These are phyloP conservation scores for Nannochloropsis granulata DNA, from an alignment of 108 stramenopile species.

Conservation along the genomic window DNA sequence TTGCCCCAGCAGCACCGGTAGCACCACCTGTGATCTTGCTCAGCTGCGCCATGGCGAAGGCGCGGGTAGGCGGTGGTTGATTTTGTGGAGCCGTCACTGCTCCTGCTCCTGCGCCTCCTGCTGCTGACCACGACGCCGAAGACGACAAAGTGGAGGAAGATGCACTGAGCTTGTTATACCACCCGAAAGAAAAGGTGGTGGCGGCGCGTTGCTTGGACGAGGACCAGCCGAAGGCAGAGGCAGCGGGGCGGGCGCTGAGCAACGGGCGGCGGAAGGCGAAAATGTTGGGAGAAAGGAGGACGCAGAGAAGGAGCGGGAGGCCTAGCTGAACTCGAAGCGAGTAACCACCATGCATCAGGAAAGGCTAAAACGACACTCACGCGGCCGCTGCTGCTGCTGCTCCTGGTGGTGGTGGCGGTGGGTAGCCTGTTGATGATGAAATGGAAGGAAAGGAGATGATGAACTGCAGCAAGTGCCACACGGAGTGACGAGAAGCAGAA, in stretches of 20 bases:
- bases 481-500: no score
- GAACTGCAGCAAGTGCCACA: no score
- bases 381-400: no score
- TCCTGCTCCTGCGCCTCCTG: not conserved
- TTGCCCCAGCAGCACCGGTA: not conserved
- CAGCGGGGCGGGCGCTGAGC: not conserved
- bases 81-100: not conserved
- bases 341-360: not conserved
- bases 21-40: not conserved
- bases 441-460: no score
- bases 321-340: not conserved
- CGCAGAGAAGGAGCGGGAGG: not conserved
- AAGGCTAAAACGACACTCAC: not conserved
- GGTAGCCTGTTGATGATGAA: no score
- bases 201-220: not conserved
- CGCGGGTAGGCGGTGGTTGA: not conserved
- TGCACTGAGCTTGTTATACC: not conserved
- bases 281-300: not conserved
- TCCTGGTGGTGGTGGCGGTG: no score
- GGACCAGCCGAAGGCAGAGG: not conserved
- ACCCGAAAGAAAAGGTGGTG: not conserved
- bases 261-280: not conserved
- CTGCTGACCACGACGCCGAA: no score
- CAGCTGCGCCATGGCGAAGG: not conserved
- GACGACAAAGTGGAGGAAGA: not conserved